Conservation (phyloP, 768 basidiomycete genomes). For the Lactifluus volemus region DNA sequence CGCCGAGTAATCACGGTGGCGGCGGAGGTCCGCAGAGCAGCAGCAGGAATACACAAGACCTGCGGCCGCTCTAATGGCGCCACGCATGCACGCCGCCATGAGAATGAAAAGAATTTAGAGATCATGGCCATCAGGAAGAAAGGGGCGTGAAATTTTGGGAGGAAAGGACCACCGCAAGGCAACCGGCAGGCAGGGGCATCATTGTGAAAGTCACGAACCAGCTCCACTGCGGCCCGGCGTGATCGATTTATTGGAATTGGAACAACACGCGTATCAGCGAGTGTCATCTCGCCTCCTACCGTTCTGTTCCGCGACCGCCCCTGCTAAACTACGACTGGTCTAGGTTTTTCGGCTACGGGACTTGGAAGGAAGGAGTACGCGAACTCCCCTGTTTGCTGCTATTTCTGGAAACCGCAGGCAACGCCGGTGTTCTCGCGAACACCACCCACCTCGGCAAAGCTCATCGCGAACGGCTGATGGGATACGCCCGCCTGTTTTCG, state of each 20-base stretch:
- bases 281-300: neutral
- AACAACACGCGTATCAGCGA: neutral
- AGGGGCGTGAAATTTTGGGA: neutral
- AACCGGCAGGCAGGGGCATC: neutral
- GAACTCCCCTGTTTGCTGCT: neutral
- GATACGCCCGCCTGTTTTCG: neutral
- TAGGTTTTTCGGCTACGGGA: neutral
- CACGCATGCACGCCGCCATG: neutral
- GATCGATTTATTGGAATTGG: neutral
- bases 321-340: neutral
- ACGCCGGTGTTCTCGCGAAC: neutral
- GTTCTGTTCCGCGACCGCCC: neutral
- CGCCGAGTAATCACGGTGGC: neutral
- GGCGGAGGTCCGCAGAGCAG: neutral
- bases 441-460: neutral
- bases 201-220: neutral
- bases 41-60: neutral
- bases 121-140: conserved; percentile 3
- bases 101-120: neutral
- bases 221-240: conserved; percentile 5
- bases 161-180: conserved; percentile 7
- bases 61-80: neutral
- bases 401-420: neutral
- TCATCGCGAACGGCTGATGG: no score
- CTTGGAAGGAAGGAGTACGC: neutral